These are phyloP conservation scores for Pistacia vera DNA, from an alignment of 345 rosid species.

Conservation along the genomic window DNA sequence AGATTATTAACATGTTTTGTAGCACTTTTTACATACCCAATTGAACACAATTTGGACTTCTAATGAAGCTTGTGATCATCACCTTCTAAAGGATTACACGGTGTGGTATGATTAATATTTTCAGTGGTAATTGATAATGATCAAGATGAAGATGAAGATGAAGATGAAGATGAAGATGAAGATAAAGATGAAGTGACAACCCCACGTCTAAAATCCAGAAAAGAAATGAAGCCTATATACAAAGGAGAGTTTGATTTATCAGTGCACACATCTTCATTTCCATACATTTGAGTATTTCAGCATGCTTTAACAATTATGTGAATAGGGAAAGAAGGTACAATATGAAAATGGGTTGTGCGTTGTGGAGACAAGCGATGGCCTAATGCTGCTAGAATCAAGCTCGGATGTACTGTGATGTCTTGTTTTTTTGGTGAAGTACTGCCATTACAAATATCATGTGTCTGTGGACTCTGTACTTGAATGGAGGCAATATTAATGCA, in stretches of 20 bases:
- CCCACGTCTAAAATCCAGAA: not conserved
- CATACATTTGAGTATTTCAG: not conserved
- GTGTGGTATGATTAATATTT: conserved; percentile 3
- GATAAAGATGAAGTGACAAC: not conserved
- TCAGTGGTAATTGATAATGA: not conserved
- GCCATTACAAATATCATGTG: conserved; percentile 12
- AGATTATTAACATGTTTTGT: conserved; percentile 19
- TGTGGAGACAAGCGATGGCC: conserved; percentile 20
- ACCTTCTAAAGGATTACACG: conserved; percentile 21
- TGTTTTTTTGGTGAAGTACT: not conserved
- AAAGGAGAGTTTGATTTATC: not conserved
- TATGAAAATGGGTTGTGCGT: conserved; percentile 2
- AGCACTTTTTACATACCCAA: not conserved
- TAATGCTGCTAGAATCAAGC: conserved; percentile 4
- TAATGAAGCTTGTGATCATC: conserved; percentile 10
- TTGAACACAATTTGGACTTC: conserved; percentile 5
- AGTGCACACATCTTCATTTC: not conserved
- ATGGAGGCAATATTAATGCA: not conserved
- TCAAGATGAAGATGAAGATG: not conserved
- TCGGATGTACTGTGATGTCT: conserved; percentile 13
- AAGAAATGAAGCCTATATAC: not conserved
- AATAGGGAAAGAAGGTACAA: not conserved
- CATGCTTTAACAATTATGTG: not conserved
- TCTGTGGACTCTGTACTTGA: conserved; percentile 14
- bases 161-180: not conserved